These are phyloP conservation scores for Septoria linicola DNA, from an alignment of 2,329 filamentous ascomycete genomes.

Conservation along the genomic window DNA sequence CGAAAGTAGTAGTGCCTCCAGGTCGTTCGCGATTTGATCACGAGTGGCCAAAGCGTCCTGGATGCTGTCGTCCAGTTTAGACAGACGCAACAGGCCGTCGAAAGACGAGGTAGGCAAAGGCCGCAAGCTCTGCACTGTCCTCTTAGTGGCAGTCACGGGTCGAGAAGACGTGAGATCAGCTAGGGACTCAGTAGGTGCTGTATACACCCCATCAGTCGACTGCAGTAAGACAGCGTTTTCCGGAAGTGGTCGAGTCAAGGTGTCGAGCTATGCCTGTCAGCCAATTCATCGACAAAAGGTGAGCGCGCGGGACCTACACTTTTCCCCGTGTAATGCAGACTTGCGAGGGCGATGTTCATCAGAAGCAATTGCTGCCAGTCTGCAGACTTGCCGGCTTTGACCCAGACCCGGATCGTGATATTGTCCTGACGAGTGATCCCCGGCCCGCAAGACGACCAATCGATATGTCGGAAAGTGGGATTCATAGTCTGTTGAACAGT, in stretches of 20 bases:
- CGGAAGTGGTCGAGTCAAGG: constrained; percentile 70
- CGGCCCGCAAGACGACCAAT: constrained; percentile 64
- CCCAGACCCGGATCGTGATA: constrained; percentile 73
- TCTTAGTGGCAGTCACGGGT: constrained; percentile 26
- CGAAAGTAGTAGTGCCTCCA: constrained; percentile 55
- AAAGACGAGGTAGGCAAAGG: constrained; percentile 73
- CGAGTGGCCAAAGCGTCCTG: constrained; percentile 82
- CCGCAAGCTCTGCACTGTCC: constrained; percentile 28
- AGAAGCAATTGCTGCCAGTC: constrained; percentile 67
- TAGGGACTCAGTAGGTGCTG: constrained; percentile 39
- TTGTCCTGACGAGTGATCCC: constrained; percentile 63
- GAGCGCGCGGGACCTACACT: constrained; percentile 40
- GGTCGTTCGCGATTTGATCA: constrained; percentile 72
- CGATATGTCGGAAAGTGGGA: constrained; percentile 84
- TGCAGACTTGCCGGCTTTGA: constrained; percentile 55
- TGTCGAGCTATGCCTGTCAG: constrained; percentile 46
- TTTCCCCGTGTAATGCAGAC: constrained; percentile 75
- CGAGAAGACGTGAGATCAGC: constrained; percentile 26
- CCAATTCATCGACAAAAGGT: not conserved
- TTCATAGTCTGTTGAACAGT: constrained; percentile 75
- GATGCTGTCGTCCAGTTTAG: constrained; percentile 85
- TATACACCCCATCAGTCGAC: constrained; percentile 82
- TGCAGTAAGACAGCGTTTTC: constrained; percentile 83
- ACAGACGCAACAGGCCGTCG: constrained; percentile 80
- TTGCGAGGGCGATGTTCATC: constrained; percentile 67